Percentiles rank a stretch among this genome's conserved stretches.
These are phyloP conservation scores for Amphirosellinia nigrospora DNA, from an alignment of 495 filamentous ascomycete species.

Conservation along the genomic window DNA sequence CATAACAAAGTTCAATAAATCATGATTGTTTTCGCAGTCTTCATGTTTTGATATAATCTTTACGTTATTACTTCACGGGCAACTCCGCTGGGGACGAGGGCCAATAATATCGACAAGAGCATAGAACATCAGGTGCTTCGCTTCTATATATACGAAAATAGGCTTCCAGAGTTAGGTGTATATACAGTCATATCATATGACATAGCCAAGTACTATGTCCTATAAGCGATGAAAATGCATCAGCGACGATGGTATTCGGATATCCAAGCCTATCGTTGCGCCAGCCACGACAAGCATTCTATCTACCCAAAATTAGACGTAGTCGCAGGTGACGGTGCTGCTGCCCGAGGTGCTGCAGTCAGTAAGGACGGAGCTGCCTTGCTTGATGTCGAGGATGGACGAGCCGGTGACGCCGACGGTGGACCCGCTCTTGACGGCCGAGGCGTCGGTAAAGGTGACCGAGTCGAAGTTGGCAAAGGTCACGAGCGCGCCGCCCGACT, in stretches of 20 bases:
- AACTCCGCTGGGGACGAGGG: not conserved
- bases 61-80: not conserved
- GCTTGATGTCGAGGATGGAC: slow-evolving; percentile 59
- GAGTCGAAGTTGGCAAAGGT: slow-evolving; percentile 61
- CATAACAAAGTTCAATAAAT: too few species aligned
- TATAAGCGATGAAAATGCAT: not conserved
- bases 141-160: not conserved
- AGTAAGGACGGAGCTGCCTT: slow-evolving; percentile 56
- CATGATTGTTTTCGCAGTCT: not conserved
- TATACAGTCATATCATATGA: slow-evolving; percentile 4
- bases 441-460: slow-evolving; percentile 55
- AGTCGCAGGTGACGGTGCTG: slow-evolving; percentile 41
- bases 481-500: slow-evolving; percentile 54
- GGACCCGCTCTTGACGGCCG: slow-evolving; percentile 37
- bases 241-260: not conserved
- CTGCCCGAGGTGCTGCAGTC: slow-evolving; percentile 50
- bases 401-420: slow-evolving; percentile 49
- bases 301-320: slow-evolving; percentile 25
- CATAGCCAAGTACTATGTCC: not conserved
- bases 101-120: not conserved
- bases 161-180: not conserved
- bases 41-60: not conserved
- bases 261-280: not conserved
- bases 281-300: not conserved
- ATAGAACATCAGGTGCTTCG: not conserved